Evolutionary conservation across 768 basidiomycete species (phyloP).

Genomic region (Pulveroboletus ravenelii): DNA sequence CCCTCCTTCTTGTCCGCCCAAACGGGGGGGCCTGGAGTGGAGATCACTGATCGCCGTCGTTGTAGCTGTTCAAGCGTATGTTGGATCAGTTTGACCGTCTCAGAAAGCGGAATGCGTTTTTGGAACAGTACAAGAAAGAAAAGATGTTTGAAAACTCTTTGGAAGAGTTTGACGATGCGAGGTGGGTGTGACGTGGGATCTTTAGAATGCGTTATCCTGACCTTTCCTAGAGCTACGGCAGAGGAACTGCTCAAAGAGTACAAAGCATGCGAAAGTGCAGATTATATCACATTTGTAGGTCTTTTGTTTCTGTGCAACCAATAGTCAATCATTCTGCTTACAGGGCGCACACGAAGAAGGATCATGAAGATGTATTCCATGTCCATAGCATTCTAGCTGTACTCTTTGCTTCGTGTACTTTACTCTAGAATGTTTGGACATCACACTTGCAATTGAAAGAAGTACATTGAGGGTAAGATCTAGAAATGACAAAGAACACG

Average conservation of each 20-base stretch:
- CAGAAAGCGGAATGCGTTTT: slow-evolving; percentile 83
- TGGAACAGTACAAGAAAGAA: slow-evolving; percentile 98
- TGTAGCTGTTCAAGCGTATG: slow-evolving; percentile 91
- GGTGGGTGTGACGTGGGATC: slow-evolving; percentile 43
- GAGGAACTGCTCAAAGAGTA: slow-evolving; percentile 91
- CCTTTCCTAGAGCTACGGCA: slow-evolving; percentile 61
- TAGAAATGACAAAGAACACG: slow-evolving; percentile 13
- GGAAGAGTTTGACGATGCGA: slow-evolving; percentile 97
- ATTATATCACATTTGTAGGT: slow-evolving; percentile 86
- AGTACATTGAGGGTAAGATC: slow-evolving; percentile 26
- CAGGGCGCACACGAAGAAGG: slow-evolving; percentile 36
- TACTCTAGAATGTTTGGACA: background rate
- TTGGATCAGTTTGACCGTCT: slow-evolving; percentile 91
- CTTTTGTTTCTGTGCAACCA: background rate
- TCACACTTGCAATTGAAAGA: background rate
- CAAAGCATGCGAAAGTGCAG: slow-evolving; percentile 90
- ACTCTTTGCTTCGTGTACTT: slow-evolving; percentile 4
- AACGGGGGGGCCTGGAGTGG: background rate
- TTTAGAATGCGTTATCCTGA: background rate
- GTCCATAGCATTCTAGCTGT: background rate
- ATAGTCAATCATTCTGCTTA: background rate
- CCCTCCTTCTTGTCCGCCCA: too few relatives aligned
- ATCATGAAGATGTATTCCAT: slow-evolving; percentile 7
- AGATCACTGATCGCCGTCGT: background rate
- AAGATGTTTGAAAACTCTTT: slow-evolving; percentile 90